phyloP scores from a whole-genome alignment of 768 basidiomycete genomes.

The Goffeauzyma gilvescens region DNA sequence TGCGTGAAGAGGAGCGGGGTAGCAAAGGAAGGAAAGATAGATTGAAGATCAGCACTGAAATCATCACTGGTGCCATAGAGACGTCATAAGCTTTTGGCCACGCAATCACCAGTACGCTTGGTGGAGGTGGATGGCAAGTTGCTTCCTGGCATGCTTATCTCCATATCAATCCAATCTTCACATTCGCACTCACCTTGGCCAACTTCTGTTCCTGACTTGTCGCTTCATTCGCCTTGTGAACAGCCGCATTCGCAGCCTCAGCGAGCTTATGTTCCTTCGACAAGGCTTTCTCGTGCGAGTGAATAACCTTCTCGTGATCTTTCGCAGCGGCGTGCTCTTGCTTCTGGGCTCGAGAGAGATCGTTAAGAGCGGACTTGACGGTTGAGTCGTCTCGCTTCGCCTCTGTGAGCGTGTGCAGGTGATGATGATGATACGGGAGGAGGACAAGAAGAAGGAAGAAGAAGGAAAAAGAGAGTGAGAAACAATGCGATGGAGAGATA shows the following conservation, averaged over 20 bases:
- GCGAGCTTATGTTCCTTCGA: conserved; percentile 40
- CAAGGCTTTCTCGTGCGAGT: conserved; percentile 38
- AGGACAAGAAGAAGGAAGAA: background rate
- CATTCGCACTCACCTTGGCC: conserved; percentile 1
- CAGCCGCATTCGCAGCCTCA: conserved; percentile 40
- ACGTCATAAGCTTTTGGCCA: too few relatives aligned
- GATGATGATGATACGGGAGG: background rate
- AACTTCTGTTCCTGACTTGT: conserved; percentile 15
- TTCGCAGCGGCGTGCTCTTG: conserved; percentile 40
- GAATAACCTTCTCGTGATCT: conserved; percentile 38
- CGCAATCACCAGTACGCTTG: too few relatives aligned
- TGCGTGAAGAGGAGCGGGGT: too few relatives aligned
- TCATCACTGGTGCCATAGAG: too few relatives aligned
- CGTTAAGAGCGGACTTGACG: conserved; percentile 41
- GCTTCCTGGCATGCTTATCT: too few relatives aligned
- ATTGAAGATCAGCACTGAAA: too few relatives aligned
- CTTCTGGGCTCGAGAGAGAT: conserved; percentile 42
- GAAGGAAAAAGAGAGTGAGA: background rate
- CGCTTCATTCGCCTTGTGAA: conserved; percentile 40
- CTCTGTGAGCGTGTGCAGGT: conserved; percentile 30
- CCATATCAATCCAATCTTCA: too few relatives aligned
- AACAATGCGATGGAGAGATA: too few relatives aligned
- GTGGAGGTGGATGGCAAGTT: too few relatives aligned
- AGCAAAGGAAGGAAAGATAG: background rate
- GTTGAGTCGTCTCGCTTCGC: conserved; percentile 39